Conservation (phyloP, 2,329 filamentous ascomycete genomes). For the Fusarium neocosmosporiellum region DNA sequence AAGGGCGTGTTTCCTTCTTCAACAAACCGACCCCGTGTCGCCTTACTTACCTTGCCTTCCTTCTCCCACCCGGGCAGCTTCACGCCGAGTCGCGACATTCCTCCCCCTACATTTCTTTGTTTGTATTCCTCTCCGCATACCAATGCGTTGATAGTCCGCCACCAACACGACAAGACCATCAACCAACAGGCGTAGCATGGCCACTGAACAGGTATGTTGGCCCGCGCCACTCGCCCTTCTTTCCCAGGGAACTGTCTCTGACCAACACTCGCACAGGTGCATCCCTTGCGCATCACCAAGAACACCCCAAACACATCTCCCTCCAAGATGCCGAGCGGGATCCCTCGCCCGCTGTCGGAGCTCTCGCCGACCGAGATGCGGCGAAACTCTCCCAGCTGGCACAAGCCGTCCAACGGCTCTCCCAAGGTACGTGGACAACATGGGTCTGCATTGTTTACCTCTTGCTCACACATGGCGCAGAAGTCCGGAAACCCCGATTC, state of each 20-base stretch:
- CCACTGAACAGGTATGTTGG: slow-evolving; percentile 53
- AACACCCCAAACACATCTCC: slow-evolving; percentile 69
- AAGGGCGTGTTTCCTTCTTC: slow-evolving; percentile 42
- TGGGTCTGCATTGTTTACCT: slow-evolving; percentile 15
- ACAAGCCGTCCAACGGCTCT: slow-evolving; percentile 73
- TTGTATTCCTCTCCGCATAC: slow-evolving; percentile 43
- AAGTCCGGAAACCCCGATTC: slow-evolving; percentile 80
- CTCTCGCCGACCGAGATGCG: slow-evolving; percentile 87
- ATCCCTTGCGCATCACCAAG: slow-evolving; percentile 85
- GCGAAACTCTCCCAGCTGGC: slow-evolving; percentile 93
- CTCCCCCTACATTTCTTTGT: slow-evolving; percentile 37
- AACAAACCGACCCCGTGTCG: slow-evolving; percentile 32
- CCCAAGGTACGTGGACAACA: slow-evolving; percentile 50
- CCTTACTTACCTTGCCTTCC: slow-evolving; percentile 40
- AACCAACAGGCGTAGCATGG: slow-evolving; percentile 47
- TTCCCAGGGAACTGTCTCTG: slow-evolving; percentile 38
- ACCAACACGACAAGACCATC: slow-evolving; percentile 29
- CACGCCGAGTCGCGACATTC: slow-evolving; percentile 46
- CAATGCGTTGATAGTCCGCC: slow-evolving; percentile 49
- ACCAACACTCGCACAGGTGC: slow-evolving; percentile 64
- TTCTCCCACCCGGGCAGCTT: slow-evolving; percentile 19
- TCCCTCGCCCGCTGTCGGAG: slow-evolving; percentile 85
- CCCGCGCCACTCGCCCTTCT: slow-evolving; percentile 23
- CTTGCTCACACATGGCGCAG: slow-evolving; percentile 56
- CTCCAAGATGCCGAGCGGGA: slow-evolving; percentile 69